Percentiles rank a stretch among this genome's conserved stretches.
Evolutionary conservation across 768 basidiomycete genomes (phyloP).

Genomic region (Psilocybe tampanensis): DNA sequence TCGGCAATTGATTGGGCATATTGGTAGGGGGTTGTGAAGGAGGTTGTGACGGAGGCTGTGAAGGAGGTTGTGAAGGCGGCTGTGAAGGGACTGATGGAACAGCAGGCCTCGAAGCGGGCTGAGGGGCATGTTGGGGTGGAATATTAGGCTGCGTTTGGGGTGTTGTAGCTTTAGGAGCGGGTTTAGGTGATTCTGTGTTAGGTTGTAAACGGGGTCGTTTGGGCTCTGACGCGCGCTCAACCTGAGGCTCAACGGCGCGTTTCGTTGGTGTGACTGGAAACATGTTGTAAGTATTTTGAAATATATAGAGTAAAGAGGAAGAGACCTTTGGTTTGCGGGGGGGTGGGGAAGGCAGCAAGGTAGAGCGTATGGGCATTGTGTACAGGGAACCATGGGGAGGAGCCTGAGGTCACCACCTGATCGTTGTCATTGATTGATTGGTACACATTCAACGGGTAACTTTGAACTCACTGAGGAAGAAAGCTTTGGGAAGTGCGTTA

Average conservation of each 20-base stretch:
- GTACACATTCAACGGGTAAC: conserved; percentile 18
- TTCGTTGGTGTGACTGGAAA: conserved; percentile 35
- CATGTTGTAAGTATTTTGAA: neutral
- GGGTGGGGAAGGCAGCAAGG: conserved; percentile 49
- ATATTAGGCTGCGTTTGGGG: conserved; percentile 8
- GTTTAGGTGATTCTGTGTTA: conserved; percentile 19
- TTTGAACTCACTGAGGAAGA: conserved; percentile 40
- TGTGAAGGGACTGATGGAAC: neutral
- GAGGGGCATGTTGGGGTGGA: conserved; percentile 16
- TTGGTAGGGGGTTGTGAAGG: too few relatives aligned
- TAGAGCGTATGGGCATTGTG: conserved; percentile 46
- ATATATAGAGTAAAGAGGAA: neutral
- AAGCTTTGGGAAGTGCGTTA: conserved; percentile 53
- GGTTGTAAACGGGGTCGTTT: conserved; percentile 44
- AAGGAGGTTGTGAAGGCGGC: neutral
- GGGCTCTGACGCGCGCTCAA: conserved; percentile 43
- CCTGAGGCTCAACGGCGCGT: conserved; percentile 42
- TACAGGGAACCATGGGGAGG: conserved; percentile 61
- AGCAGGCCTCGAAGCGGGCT: neutral
- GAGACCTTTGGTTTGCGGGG: conserved; percentile 30
- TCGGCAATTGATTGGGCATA: too few relatives aligned
- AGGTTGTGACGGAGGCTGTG: too few relatives aligned
- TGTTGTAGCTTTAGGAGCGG: conserved; percentile 18
- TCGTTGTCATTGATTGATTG: neutral
- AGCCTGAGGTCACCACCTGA: conserved; percentile 16